Base-by-base conservation (phyloP, 2,329 filamentous ascomycete genomes). In the Bipolaris victoriae region DNA sequence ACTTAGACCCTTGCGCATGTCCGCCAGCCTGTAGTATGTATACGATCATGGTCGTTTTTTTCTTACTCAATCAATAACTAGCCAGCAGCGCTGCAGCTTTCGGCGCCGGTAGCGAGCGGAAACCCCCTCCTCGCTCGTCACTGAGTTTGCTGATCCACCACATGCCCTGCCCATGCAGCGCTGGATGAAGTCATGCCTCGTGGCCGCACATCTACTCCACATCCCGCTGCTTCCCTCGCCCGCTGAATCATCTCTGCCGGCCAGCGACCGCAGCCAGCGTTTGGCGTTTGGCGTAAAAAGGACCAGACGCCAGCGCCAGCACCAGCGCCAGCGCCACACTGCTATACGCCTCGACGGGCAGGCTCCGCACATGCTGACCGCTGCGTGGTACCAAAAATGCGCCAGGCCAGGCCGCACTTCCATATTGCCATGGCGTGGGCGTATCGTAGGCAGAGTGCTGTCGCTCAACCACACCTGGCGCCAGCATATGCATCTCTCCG, bases 21-120 rank as follows among this genome's bases (percentile, higher is more conserved):
- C 3, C 22, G 3, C 24, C 7, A 7, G 24, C 24, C 24, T 26
- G 24, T 26, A 26, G 24, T 9, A 26, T 24, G 24, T 26, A 40
- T 22, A 37, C 40, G 36, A 41, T 10, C 13, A 41, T 41, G 15
- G 22, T 18, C 13, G 20, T 20, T 31, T 41, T 41, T 31, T 16
- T 16, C 13, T 36, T 43, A 41, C 26, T 51, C 49, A 43, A 22
- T 44, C 26, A 3, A 51, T 53, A 54, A 41, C 37, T 29, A 58
- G 58, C 63, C 55, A 49, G 29, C 48, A 26, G 33, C 5, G 24
- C 44, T 63, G 60, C 63, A 64, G 60, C 55, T 56, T 55, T 60
- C 58, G 60, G 58, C 60, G 44, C 63, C 59, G 67, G 67, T 70
- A 71, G 67, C 68, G 67, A 71, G 65, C 61, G 57, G 58, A 62